These are phyloP conservation scores for Coniochaeta hoffmannii DNA, from an alignment of 2,329 filamentous ascomycete species.

Conservation along the genomic window DNA sequence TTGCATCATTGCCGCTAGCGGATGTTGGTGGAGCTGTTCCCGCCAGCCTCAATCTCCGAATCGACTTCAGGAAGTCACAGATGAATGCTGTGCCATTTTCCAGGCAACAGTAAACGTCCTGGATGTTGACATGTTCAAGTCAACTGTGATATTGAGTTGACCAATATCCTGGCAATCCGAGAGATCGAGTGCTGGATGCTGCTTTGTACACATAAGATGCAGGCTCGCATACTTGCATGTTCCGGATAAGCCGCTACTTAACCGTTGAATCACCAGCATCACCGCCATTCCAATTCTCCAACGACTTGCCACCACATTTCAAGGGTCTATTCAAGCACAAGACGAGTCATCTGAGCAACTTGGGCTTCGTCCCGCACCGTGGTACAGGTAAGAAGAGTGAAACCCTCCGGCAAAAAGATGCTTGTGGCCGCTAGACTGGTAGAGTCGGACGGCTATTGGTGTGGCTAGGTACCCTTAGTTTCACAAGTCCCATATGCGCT, in stretches of 20 bases:
- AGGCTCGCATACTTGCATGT: neutral
- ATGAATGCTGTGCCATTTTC: too few relatives aligned
- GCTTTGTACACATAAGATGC: too few relatives aligned
- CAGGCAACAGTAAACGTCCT: too few relatives aligned
- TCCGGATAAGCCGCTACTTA: neutral
- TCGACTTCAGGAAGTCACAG: neutral
- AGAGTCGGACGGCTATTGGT: neutral
- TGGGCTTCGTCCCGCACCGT: neutral
- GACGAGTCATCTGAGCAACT: neutral
- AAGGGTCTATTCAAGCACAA: too few relatives aligned
- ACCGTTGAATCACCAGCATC: neutral
- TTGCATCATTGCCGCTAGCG: neutral
- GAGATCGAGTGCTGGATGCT: too few relatives aligned
- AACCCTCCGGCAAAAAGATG: neutral
- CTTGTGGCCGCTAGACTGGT: neutral
- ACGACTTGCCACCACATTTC: too few relatives aligned
- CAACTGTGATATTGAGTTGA: too few relatives aligned
- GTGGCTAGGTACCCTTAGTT: neutral
- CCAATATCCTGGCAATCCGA: too few relatives aligned
- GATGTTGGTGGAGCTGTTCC: neutral
- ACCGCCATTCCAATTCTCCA: too few relatives aligned
- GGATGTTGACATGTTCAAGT: too few relatives aligned
- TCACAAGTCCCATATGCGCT: constrained; percentile 5
- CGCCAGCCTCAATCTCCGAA: neutral
- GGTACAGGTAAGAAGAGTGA: neutral